Percentiles rank a stretch among this genome's conserved stretches.
Conservation (phyloP, 2,329 filamentous ascomycete species). For the Juglanconis juglandina region DNA sequence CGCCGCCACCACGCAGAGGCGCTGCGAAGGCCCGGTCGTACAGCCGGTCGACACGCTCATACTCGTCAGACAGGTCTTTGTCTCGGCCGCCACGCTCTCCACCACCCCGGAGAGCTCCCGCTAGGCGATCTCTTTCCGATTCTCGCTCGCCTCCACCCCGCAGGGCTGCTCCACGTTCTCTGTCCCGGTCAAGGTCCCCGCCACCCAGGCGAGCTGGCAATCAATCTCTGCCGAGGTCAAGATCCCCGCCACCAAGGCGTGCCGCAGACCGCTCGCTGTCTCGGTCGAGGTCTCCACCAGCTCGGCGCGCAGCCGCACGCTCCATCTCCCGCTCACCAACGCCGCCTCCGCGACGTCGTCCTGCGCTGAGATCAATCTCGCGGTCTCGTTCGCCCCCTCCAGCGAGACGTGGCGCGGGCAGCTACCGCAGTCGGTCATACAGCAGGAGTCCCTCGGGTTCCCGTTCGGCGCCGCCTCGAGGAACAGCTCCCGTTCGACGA, state of each 20-base stretch:
- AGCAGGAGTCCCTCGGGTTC: conserved; percentile 10
- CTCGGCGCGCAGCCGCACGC: not conserved
- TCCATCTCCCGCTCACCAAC: conserved; percentile 12
- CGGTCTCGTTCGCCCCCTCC: conserved; percentile 5
- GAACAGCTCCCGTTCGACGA: not conserved
- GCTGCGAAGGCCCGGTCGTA: conserved; percentile 9
- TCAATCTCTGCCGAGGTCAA: conserved; percentile 7
- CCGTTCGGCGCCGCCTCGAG: conserved; percentile 7
- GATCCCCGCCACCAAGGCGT: conserved; percentile 10
- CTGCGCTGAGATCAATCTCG: conserved; percentile 1
- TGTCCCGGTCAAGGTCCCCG: conserved; percentile 1
- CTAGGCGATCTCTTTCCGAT: conserved; percentile 3
- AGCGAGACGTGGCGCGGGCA: conserved; percentile 8
- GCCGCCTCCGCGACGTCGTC: conserved; percentile 10
- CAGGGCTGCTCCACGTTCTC: conserved; percentile 5
- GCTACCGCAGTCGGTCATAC: conserved; percentile 12
- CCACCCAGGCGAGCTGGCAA: not conserved
- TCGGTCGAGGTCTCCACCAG: conserved; percentile 7
- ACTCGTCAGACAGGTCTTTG: conserved; percentile 14
- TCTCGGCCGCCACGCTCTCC: conserved; percentile 10
- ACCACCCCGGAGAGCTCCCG: conserved; percentile 8
- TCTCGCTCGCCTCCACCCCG: conserved; percentile 16
- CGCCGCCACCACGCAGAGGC: conserved; percentile 8
- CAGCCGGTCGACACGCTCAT: conserved; percentile 17
- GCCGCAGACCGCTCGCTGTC: not conserved